A percentile compares a stretch with the other conserved stretches of the same genome.
Evolutionary conservation across 83 land plant genomes (phyloP).

Genomic region (Diphasiastrum complanatum): DNA sequence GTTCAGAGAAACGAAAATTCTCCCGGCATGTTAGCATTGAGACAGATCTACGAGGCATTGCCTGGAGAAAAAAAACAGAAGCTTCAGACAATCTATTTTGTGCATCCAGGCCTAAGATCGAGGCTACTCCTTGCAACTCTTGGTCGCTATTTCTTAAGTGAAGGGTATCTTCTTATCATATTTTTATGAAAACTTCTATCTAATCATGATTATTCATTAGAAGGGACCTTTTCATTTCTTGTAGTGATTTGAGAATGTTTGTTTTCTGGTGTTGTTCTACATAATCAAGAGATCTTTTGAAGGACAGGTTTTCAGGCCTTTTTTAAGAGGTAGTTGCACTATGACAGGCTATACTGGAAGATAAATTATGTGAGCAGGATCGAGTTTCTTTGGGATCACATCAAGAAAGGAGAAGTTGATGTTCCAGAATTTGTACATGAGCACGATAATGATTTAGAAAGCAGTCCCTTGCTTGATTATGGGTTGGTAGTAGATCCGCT

Average conservation of each 20-base stretch:
- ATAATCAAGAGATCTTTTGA: not conserved
- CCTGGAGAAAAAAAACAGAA: constrained; percentile 48
- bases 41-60: constrained; percentile 78
- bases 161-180: constrained; percentile 43
- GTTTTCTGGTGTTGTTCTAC: constrained; percentile 1
- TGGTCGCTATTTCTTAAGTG: constrained; percentile 80
- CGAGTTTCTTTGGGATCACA: constrained; percentile 61
- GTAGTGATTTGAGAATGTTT: not conserved
- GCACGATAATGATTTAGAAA: constrained; percentile 70
- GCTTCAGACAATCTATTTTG: constrained; percentile 59
- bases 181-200: not conserved
- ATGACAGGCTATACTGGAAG: constrained; percentile 66
- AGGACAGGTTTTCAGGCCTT: not conserved
- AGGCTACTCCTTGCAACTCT: constrained; percentile 66
- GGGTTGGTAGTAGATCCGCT: constrained; percentile 64
- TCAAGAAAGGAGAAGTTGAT: constrained; percentile 61
- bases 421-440: constrained; percentile 77
- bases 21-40: constrained; percentile 68
- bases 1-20: constrained; percentile 68
- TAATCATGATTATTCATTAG: not conserved
- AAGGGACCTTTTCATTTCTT: not conserved
- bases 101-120: constrained; percentile 84
- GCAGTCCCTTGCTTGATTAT: constrained; percentile 79
- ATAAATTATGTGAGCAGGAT: constrained; percentile 57
- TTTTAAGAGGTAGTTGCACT: not conserved